A percentile compares a stretch with the other conserved stretches of the same genome.
These are phyloP conservation scores for Boletellus emodensis DNA, from an alignment of 768 basidiomycete species.

Conservation along the genomic window DNA sequence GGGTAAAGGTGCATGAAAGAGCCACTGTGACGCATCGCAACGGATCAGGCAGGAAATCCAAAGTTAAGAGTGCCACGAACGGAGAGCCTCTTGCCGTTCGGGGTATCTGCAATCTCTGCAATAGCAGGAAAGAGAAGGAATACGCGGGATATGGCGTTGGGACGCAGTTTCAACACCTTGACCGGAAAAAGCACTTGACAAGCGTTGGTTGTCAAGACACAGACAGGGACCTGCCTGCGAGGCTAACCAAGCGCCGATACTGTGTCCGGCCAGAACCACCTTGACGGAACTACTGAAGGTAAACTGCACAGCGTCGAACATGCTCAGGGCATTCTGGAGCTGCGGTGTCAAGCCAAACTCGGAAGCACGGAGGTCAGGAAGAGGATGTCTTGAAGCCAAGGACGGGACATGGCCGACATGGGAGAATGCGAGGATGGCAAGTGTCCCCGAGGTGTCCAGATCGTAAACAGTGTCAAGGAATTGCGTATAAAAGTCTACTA, in stretches of 20 bases:
- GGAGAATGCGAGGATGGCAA: constrained; percentile 58
- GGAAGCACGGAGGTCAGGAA: constrained; percentile 13
- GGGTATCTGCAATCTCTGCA: constrained; percentile 56
- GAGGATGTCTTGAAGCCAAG: constrained; percentile 18
- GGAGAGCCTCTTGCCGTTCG: constrained; percentile 57
- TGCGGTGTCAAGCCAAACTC: constrained; percentile 43
- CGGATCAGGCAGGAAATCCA: background rate
- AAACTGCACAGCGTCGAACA: constrained; percentile 42
- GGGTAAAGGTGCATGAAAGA: constrained; percentile 47
- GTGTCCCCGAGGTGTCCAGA: constrained; percentile 27
- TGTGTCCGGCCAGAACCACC: constrained; percentile 58
- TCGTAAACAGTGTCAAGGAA: constrained; percentile 55
- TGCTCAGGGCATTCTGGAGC: constrained; percentile 51
- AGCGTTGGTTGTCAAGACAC: background rate
- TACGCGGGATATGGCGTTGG: constrained; percentile 34
- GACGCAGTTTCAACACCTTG: constrained; percentile 50
- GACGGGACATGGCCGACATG: constrained; percentile 60
- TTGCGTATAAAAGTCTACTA: constrained; percentile 61
- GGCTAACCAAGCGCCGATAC: constrained; percentile 69
- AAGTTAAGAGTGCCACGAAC: constrained; percentile 36
- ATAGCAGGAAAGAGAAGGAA: constrained; percentile 74
- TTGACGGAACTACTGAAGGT: constrained; percentile 33
- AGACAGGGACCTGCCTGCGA: constrained; percentile 43
- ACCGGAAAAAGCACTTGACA: background rate
- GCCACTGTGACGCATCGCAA: constrained; percentile 31